Base-by-base conservation (phyloP, 371 early-diverging fungal genomes). In the Funneliformis caledonium region DNA sequence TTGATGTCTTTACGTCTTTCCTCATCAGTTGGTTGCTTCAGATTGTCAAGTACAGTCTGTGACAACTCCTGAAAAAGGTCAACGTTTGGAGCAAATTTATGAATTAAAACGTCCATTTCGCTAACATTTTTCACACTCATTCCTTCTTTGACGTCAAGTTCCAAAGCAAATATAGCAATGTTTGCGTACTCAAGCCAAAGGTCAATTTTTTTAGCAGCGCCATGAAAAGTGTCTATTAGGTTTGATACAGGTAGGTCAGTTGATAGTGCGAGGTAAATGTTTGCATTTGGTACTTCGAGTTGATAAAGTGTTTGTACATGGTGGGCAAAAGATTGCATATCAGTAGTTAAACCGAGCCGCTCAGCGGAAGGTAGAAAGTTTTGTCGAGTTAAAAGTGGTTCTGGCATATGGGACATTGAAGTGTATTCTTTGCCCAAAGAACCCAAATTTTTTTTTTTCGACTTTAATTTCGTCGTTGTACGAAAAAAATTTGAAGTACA, bases 121-220 rank as follows among this genome's bases (percentile, higher is more conserved):
- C 85, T 83, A 16, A 85, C 82, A 52, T 88, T 88, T 26, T 82
- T 82, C 69, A 82, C 80, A 12, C 81, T 82, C 26, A 82, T 82
- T 33, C 84, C 87, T 77, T 87, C 84, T 45, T 85, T 85, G 8
- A 89, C 82, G 67, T 86, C 83, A 79, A 87, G 83, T 56, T 88
- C 88, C 33, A 89, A 83, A 5, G 88, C 87, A 81, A 88, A 89
- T 19, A 91, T 85, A 14, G 89, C 85, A 81, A 91, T 83, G 73
- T 91, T 87, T 31, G 88, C 89, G 52, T 82, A 84, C 76, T 89
- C 88, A 37, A 91, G 81, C 89, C 91, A 89, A 9, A 82, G 68
- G 10, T 85, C 84, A 73, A 90, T 80, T 69, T 85, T 82, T 14
- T 74, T 74, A 0, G 85, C 83, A 14, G 88, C 84, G 16, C 67